Percentiles rank a stretch among this genome's conserved stretches.
Evolutionary conservation across 805 yeast genomes (phyloP).

Genomic region (Monosporozyma solicola): DNA sequence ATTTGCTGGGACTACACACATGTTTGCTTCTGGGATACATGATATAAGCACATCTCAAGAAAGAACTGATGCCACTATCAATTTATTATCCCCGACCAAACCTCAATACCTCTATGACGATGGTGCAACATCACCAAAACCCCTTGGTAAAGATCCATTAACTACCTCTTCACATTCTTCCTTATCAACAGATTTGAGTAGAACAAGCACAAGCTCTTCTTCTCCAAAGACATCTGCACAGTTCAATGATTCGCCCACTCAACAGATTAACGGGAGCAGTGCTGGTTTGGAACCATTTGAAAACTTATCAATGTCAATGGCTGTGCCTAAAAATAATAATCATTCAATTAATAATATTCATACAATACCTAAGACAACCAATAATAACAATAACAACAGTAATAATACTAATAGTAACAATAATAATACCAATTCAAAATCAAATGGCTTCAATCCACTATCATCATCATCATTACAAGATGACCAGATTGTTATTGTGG

Average conservation of each 20-base stretch:
- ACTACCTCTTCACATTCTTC: not conserved
- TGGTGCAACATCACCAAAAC: not conserved
- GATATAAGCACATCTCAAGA: conserved; percentile 6
- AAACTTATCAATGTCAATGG: conserved; percentile 23
- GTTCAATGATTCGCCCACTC: not conserved
- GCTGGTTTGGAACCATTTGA: conserved; percentile 18
- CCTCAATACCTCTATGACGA: conserved; percentile 5
- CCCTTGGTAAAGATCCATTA: not conserved
- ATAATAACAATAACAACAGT: not conserved
- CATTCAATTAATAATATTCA: not conserved
- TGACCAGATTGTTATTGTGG: conserved; percentile 42
- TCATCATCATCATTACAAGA: not conserved
- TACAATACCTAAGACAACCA: not conserved
- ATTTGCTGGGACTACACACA: conserved; percentile 31
- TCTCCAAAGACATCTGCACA: not conserved
- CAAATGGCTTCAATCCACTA: too few relatives aligned
- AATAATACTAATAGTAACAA: not conserved
- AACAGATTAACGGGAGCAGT: not conserved
- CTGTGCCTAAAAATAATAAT: conserved; percentile 3
- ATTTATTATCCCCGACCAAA: not conserved
- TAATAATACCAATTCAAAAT: not conserved
- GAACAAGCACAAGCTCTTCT: not conserved
- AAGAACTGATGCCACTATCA: not conserved
- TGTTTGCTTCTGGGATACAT: conserved; percentile 32
- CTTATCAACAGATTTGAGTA: not conserved